Conservation (phyloP, 2,329 filamentous ascomycete genomes). For the Xylaria sp. region DNA sequence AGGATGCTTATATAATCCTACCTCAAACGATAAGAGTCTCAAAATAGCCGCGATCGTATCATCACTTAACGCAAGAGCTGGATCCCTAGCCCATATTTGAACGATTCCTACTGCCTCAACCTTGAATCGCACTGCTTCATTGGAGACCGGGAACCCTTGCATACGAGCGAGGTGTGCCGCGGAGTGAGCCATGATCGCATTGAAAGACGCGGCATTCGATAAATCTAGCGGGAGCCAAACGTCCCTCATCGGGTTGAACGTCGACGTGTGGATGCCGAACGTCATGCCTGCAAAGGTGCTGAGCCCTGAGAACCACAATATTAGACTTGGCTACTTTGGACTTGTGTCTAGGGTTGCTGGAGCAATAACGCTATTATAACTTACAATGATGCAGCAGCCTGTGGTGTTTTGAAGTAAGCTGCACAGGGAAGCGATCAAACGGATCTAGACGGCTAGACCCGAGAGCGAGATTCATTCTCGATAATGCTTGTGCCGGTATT, state of each 20-base stretch:
- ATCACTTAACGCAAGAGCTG: slow-evolving; percentile 48
- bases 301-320: slow-evolving; percentile 37
- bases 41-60: slow-evolving; percentile 51
- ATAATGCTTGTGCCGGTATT: slow-evolving; percentile 41
- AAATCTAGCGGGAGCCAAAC: slow-evolving; percentile 55
- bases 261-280: slow-evolving; percentile 21
- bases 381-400: slow-evolving; percentile 53
- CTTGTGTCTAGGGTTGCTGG: slow-evolving; percentile 39
- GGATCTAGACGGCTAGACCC: slow-evolving; percentile 48
- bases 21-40: slow-evolving; percentile 51
- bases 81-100: slow-evolving; percentile 49
- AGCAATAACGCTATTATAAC: slow-evolving; percentile 15
- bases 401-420: slow-evolving; percentile 51
- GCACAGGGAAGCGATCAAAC: slow-evolving; percentile 52
- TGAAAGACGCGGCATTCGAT: slow-evolving; percentile 56
- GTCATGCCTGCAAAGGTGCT: slow-evolving; percentile 50
- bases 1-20: slow-evolving; percentile 28
- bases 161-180: slow-evolving; percentile 54
- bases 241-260: slow-evolving; percentile 50
- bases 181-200: slow-evolving; percentile 56
- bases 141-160: slow-evolving; percentile 46
- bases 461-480: slow-evolving; percentile 49
- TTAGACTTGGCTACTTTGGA: slow-evolving; percentile 51
- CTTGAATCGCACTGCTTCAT: slow-evolving; percentile 50
- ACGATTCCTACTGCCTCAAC: slow-evolving; percentile 52